Conservation (phyloP, 352 stramenopile species). For the Globisporangium recalcitrans region DNA sequence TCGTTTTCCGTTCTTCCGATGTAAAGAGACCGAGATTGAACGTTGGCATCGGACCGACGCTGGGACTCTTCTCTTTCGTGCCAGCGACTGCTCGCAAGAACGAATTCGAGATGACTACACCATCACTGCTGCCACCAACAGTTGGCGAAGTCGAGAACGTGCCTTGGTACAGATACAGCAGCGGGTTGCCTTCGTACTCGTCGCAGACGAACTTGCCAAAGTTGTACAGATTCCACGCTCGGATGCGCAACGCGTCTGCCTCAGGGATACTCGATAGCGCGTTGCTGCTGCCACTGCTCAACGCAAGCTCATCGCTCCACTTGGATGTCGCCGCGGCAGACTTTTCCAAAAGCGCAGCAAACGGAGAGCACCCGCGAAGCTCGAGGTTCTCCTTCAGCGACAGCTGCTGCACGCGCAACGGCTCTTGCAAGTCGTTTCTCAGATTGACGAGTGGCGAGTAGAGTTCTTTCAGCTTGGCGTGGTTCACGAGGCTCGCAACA, state of each 20-base stretch:
- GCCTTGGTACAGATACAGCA: slow-evolving; percentile 48
- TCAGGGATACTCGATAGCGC: slow-evolving; percentile 28
- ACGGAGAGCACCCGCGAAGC: slow-evolving; percentile 57
- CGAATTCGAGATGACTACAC: slow-evolving; percentile 14
- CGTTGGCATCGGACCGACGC: slow-evolving; percentile 14
- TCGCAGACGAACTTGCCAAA: slow-evolving; percentile 57
- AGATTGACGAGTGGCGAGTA: slow-evolving; percentile 28
- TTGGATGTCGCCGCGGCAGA: slow-evolving; percentile 8
- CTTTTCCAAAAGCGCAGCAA: slow-evolving; percentile 28
- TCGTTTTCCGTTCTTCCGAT: slow-evolving; percentile 1
- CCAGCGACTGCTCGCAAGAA: slow-evolving; percentile 14
- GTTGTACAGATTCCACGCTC: slow-evolving; percentile 55
- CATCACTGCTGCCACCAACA: not conserved
- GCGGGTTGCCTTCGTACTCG: slow-evolving; percentile 52
- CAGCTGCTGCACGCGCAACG: slow-evolving; percentile 33
- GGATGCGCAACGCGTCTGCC: slow-evolving; percentile 39
- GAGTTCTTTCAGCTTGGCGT: slow-evolving; percentile 35
- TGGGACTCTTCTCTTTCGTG: not conserved
- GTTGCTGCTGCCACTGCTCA: slow-evolving; percentile 9
- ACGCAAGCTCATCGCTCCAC: slow-evolving; percentile 24
- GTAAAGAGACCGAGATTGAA: slow-evolving; percentile 32
- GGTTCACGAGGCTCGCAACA: slow-evolving; percentile 55
- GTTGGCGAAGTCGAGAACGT: slow-evolving; percentile 29
- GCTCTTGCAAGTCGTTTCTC: slow-evolving; percentile 20
- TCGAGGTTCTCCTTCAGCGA: slow-evolving; percentile 73